Conservation (phyloP, 23 red algal species). For the Gracilariopsis chorda region DNA sequence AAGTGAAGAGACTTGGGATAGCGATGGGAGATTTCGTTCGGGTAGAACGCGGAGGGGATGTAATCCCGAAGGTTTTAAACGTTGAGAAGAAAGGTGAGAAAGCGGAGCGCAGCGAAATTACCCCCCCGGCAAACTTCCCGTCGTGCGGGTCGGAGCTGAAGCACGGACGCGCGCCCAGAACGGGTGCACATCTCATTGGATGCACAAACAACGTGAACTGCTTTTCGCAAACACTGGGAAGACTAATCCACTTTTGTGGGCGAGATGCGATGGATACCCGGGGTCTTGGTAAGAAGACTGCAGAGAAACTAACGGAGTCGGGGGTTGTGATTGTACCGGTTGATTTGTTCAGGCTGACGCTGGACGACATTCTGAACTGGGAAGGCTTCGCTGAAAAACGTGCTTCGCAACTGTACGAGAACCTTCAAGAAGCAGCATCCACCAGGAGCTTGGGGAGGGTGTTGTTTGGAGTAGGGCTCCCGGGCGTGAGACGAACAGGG, state of each 20-base stretch:
- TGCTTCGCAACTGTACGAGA: constrained; percentile 35
- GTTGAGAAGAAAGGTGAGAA: neutral
- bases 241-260: constrained; percentile 53
- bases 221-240: constrained; percentile 28
- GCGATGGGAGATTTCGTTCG: constrained; percentile 46
- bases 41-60: constrained; percentile 71
- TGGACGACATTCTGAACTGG: constrained; percentile 29
- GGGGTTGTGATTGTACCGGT: constrained; percentile 16
- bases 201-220: constrained; percentile 59
- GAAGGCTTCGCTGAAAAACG: constrained; percentile 49
- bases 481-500: constrained; percentile 40
- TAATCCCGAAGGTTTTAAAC: constrained; percentile 72
- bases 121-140: constrained; percentile 26
- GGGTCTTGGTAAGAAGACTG: constrained; percentile 63
- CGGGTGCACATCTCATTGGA: constrained; percentile 2
- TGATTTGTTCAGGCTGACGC: constrained; percentile 62
- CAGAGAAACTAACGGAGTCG: constrained; percentile 44
- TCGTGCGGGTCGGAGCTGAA: constrained; percentile 28
- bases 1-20: constrained; percentile 54
- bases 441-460: constrained; percentile 39
- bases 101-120: neutral
- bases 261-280: constrained; percentile 64
- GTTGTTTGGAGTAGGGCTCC: constrained; percentile 47
- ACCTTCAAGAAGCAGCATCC: constrained; percentile 11
- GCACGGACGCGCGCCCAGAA: neutral